These are phyloP conservation scores for Brassica hybrid DNA, from an alignment of 441 rosid species.

Conservation along the genomic window DNA sequence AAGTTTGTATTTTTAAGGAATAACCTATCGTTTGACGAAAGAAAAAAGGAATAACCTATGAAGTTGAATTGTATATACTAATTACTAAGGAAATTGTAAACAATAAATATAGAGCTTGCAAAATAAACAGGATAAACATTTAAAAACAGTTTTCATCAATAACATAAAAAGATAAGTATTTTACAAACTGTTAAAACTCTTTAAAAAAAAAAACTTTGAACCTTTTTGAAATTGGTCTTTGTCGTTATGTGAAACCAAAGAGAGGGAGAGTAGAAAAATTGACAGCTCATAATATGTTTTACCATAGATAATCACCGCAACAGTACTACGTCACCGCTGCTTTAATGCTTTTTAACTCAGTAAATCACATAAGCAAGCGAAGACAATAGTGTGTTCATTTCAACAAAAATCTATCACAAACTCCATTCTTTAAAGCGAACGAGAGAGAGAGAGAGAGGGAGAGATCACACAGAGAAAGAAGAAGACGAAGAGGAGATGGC, in stretches of 20 bases:
- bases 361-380: no score
- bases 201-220: no score
- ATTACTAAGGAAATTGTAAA: neutral
- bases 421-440: no score
- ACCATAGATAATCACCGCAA: neutral
- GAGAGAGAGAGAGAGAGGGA: no score
- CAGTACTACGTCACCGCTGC: neutral
- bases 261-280: neutral
- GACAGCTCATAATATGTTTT: neutral
- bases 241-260: neutral
- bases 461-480: neutral
- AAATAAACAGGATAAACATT: neutral
- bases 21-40: no score
- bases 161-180: neutral
- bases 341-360: no score
- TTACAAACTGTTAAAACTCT: neutral
- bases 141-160: neutral
- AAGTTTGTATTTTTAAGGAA: neutral
- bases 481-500: constrained; percentile 8
- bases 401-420: no score
- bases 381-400: no score
- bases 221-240: neutral
- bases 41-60: neutral
- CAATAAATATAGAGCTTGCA: neutral
- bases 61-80: neutral